Evolutionary conservation across 345 rosid genomes (phyloP), one percentile per base, ranked within the genome.

Genomic region (Orychophragmus violaceus): DNA sequence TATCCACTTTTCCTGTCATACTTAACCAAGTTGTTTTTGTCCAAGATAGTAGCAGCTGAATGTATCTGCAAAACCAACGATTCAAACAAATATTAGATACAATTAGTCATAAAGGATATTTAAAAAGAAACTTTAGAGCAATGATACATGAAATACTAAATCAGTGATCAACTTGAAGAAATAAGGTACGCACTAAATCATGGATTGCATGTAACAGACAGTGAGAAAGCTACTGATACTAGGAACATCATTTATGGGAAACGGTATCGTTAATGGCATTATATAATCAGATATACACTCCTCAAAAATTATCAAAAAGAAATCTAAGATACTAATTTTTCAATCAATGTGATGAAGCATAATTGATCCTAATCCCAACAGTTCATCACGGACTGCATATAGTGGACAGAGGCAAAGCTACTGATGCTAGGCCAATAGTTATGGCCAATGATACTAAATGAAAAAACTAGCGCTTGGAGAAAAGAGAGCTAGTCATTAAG

Each of bases 1-100:
- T 84, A 85, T 59, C 99, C 99, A 72, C 96, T 88, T 77, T 94
- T 90, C 65, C 86, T 77, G 65, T 90, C 96, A 62, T 94, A 90
- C 80, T 85, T 94, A 11, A 90, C 82, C 86, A 94, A 78, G 80
- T 90, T 90, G 71, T 83, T 90, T 69, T 75, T 90, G 84, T 94
- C 99, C 86, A 94, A 80, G 64, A 89, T 64, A 8, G 83, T 85
- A 51, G 97, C 96, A 74, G 97, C 97, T 19, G 97, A 83, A 76
- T 90, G 97, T 51, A 90, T 80, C 98, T 93, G 87, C 33, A 54
- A 70, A 70, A 59, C 17, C 35, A 66, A 29, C 11, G 2, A 48
- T 59, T 32, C 24, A 48, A 42, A 5, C 19, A 22, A 46, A 42
- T 16, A 35, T 74, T 67, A 74, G 59, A 66, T 16, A 23, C 29